Base-by-base conservation (phyloP, 2,329 filamentous ascomycete genomes). In the Trichoderma koningiopsis region DNA sequence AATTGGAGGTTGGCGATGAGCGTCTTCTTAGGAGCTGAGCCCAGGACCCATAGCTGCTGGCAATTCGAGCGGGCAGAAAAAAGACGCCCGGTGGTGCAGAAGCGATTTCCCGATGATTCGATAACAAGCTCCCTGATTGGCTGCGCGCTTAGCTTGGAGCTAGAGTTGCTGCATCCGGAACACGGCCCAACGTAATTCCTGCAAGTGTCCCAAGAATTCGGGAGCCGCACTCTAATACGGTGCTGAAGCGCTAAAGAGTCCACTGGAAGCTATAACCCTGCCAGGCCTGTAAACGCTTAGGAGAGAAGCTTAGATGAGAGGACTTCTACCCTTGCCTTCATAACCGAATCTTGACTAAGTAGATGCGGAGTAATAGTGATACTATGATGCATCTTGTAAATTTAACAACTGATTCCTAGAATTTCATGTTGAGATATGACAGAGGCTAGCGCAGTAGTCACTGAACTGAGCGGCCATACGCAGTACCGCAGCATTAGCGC, bases 61-160 rank as follows among this genome's bases (percentile, higher is more conserved):
- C 27, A 40, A 6, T 47, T 55, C 47, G 61, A 56, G 55, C 29
- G 31, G 35, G 56, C 58, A 66, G 53, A 65, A 65, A 70, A 71
- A 72, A 68, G 47, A 64, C 63, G 65, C 57, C 65, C 40, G 56
- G 60, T 35, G 47, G 16, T 31, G 37, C 67, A 60, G 49, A 56
- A 49, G n/a, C 22, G 58, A 14, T 24, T 33, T 53, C 37, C 31
- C 56, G 53, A 52, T 67, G 63, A 70, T 71, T 37, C 49, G 71
- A 68, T 72, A 71, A 66, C 57, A 37, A 53, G 66, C 43, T 56
- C 31, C 58, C 68, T 67, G 27, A 73, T 73, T 73, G 72, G 72
- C 66, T 70, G 69, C 22, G 13, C 11, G n/a, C 31, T 35, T 37
- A 47, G 40, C 33, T 27, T 47, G 58, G 27, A 35, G n/a, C 24